Evolutionary conservation across 1,139 yeast genomes (phyloP).

Genomic region (Meyerozyma athensensis): DNA sequence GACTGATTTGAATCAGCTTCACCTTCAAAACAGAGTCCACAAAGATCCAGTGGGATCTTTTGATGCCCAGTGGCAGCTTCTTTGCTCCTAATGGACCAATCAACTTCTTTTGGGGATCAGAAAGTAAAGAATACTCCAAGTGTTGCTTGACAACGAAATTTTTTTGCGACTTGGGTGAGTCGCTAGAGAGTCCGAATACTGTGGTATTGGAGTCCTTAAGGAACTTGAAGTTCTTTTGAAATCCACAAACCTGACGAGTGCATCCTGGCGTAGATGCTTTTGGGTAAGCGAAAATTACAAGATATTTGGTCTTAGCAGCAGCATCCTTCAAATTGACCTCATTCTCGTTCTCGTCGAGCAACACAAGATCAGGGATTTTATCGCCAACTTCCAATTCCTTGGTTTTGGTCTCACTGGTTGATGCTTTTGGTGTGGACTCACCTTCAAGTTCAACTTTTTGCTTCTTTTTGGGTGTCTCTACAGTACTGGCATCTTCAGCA

Average conservation of each 20-base stretch:
- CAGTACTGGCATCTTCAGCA: conserved; percentile 11
- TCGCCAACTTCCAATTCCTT: conserved; percentile 57
- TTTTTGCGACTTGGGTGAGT: conserved; percentile 69
- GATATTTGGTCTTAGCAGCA: conserved; percentile 43
- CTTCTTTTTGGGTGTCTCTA: conserved; percentile 19
- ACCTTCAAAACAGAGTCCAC: conserved; percentile 67
- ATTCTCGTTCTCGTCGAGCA: conserved; percentile 65
- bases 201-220: conserved; percentile 48
- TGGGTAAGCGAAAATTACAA: conserved; percentile 78
- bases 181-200: conserved; percentile 70
- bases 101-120: conserved; percentile 69
- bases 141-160: conserved; percentile 68
- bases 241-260: conserved; percentile 89
- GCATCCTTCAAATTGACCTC: conserved; percentile 47
- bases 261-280: conserved; percentile 95
- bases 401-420: conserved; percentile 7
- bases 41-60: conserved; percentile 88
- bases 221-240: conserved; percentile 59
- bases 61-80: conserved; percentile 70
- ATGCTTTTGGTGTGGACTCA: background rate
- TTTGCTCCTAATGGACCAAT: conserved; percentile 79
- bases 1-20: conserved; percentile 66
- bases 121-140: conserved; percentile 66
- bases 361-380: conserved; percentile 57
- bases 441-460: conserved; percentile 14